phyloP scores from a whole-genome alignment of 1,284 basidiomycete genomes.

The Apiotrichum veenhuisii region DNA sequence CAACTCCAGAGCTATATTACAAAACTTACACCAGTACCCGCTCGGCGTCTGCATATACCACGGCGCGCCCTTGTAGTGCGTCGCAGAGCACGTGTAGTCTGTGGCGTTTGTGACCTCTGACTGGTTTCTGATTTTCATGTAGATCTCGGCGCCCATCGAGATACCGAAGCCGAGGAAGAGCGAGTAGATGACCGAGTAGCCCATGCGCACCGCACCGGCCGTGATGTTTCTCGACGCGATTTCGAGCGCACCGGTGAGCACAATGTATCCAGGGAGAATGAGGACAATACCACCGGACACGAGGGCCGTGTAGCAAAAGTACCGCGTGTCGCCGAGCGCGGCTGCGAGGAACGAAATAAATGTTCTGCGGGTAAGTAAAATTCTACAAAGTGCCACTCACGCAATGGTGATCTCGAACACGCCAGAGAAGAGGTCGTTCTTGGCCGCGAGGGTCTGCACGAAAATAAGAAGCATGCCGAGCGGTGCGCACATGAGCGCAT shows the following conservation, averaged over 20 bases:
- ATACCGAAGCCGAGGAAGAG: slow-evolving; percentile 80
- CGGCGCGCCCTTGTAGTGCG: slow-evolving; percentile 55
- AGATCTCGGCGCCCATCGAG: slow-evolving; percentile 69
- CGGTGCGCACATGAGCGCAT: slow-evolving; percentile 69
- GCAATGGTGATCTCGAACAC: slow-evolving; percentile 55
- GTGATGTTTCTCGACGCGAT: slow-evolving; percentile 68
- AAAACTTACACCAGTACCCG: slow-evolving; percentile 52
- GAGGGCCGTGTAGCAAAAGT: slow-evolving; percentile 81
- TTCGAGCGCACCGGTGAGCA: slow-evolving; percentile 75
- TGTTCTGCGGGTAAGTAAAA: not conserved
- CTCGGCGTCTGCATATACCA: slow-evolving; percentile 51
- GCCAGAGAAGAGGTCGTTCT: slow-evolving; percentile 79
- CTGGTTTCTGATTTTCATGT: slow-evolving; percentile 56
- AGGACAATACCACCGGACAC: slow-evolving; percentile 79
- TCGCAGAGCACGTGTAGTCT: slow-evolving; percentile 60
- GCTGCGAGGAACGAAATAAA: slow-evolving; percentile 75
- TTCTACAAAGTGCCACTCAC: not conserved
- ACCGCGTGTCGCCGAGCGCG: slow-evolving; percentile 63
- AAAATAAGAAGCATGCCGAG: slow-evolving; percentile 73
- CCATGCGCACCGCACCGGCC: slow-evolving; percentile 77
- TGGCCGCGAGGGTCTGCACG: slow-evolving; percentile 69
- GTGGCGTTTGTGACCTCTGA: slow-evolving; percentile 54
- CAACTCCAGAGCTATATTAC: too few relatives aligned
- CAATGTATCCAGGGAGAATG: slow-evolving; percentile 79
- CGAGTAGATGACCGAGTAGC: slow-evolving; percentile 60